A percentile compares a stretch with the other conserved stretches of the same genome.
Conservation (phyloP, 768 basidiomycete genomes). For the Boletus tomentosulus region DNA sequence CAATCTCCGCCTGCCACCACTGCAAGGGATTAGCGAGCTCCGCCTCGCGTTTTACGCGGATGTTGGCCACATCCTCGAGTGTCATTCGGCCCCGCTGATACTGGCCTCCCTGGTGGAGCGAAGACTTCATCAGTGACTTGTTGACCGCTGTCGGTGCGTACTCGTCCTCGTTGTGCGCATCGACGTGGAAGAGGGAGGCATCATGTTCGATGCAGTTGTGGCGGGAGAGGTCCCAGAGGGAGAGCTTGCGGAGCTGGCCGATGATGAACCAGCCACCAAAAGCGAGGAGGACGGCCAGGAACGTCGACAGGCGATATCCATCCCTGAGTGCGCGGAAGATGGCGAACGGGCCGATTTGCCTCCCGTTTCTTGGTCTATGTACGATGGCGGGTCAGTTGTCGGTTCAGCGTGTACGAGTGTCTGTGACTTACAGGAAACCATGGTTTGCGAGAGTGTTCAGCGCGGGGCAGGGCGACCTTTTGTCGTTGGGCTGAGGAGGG, state of each 20-base stretch:
- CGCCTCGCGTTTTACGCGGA: conserved; percentile 49
- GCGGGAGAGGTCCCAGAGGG: conserved; percentile 39
- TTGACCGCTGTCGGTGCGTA: conserved; percentile 48
- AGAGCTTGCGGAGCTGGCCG: conserved; percentile 29
- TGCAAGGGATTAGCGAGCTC: conserved; percentile 34
- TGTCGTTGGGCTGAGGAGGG: conserved; percentile 43
- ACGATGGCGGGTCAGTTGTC: not conserved
- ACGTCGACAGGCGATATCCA: conserved; percentile 47
- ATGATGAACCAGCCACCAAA: conserved; percentile 46
- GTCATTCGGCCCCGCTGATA: conserved; percentile 28
- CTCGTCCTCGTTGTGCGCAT: conserved; percentile 39
- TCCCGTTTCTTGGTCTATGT: conserved; percentile 48
- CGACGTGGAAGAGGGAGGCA: conserved; percentile 51
- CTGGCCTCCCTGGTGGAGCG: conserved; percentile 35
- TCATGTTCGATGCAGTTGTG: conserved; percentile 56
- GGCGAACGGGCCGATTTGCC: conserved; percentile 37
- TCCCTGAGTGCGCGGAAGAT: conserved; percentile 42
- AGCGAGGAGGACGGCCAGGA: conserved; percentile 45
- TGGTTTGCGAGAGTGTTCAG: conserved; percentile 74
- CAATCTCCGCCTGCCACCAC: conserved; percentile 51
- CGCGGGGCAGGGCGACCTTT: conserved; percentile 67
- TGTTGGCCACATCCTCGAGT: conserved; percentile 39
- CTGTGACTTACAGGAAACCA: conserved; percentile 58
- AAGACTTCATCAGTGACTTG: conserved; percentile 35
- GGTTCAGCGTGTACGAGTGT: not conserved